phyloP scores from a whole-genome alignment of 352 stramenopile genomes.

The Globisporangium spiculum region DNA sequence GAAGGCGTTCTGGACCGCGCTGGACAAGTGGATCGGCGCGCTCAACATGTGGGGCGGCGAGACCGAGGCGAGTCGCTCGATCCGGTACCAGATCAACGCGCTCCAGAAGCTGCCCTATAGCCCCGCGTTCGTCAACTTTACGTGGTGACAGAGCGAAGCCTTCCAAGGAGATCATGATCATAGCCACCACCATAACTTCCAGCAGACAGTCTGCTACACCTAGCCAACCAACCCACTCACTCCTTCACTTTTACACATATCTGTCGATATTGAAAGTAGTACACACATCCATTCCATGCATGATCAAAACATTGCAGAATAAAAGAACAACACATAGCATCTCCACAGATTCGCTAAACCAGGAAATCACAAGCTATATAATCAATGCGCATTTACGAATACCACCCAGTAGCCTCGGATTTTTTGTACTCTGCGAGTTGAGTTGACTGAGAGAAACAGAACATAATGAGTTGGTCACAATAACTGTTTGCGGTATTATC shows the following conservation, averaged over 20 bases:
- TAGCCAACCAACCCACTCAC: background rate
- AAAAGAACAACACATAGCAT: background rate
- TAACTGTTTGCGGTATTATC: background rate
- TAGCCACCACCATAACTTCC: background rate
- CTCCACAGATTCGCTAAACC: background rate
- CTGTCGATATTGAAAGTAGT: background rate
- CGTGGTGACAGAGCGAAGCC: slow-evolving; percentile 1
- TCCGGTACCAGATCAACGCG: slow-evolving; percentile 16
- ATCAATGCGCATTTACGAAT: background rate
- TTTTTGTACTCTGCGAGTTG: background rate
- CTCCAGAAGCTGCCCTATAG: background rate
- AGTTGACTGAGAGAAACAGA: background rate
- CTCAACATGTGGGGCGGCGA: slow-evolving; percentile 15
- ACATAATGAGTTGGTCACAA: background rate
- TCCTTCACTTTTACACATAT: background rate
- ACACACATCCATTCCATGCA: too few relatives aligned
- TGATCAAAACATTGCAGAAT: background rate
- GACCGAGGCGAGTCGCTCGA: slow-evolving; percentile 6
- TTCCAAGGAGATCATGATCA: background rate
- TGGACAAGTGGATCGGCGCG: background rate
- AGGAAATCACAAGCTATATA: background rate
- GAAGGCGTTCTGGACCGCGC: background rate
- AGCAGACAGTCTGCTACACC: background rate
- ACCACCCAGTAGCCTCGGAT: background rate
- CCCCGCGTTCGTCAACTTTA: slow-evolving; percentile 6